Percentiles rank a stretch among this genome's conserved stretches.
Conservation (phyloP, 1,284 basidiomycete species). For the Sanghuangporus baumii region DNA sequence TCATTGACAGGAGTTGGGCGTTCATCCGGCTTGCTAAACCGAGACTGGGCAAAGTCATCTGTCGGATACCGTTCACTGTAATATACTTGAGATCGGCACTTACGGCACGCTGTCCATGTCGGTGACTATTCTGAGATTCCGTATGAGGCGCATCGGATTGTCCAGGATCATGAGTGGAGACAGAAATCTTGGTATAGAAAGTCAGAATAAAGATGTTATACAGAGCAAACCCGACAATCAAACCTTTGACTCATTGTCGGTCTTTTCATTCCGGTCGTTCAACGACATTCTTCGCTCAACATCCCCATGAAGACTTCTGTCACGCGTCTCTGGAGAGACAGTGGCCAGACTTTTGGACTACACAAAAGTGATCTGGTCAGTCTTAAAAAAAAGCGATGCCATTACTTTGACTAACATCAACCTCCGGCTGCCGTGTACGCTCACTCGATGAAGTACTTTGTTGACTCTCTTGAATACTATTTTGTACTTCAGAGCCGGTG, state of each 20-base stretch:
- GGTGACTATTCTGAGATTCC: neutral
- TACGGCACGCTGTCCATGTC: conserved; percentile 7
- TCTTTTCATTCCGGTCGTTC: neutral
- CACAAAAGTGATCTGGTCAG: neutral
- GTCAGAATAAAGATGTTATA: neutral
- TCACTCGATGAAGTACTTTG: neutral
- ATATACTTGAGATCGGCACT: neutral
- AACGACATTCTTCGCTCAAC: conserved; percentile 10
- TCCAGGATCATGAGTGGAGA: neutral
- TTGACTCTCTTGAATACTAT: neutral
- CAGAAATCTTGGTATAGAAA: neutral
- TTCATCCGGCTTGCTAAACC: conserved; percentile 6
- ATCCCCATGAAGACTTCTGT: neutral
- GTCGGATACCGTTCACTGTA: neutral
- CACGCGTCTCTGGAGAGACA: neutral
- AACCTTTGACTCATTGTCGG: neutral
- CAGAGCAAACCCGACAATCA: neutral
- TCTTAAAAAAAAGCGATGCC: no score
- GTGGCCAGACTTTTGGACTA: neutral
- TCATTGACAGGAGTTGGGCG: neutral
- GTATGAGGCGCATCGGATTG: neutral
- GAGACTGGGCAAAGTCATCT: conserved; percentile 3
- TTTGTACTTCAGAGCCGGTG: neutral
- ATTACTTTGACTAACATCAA: neutral
- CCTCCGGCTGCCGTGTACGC: neutral